These are phyloP conservation scores for Mangifera indica DNA, from an alignment of 345 rosid species.

Conservation along the genomic window DNA sequence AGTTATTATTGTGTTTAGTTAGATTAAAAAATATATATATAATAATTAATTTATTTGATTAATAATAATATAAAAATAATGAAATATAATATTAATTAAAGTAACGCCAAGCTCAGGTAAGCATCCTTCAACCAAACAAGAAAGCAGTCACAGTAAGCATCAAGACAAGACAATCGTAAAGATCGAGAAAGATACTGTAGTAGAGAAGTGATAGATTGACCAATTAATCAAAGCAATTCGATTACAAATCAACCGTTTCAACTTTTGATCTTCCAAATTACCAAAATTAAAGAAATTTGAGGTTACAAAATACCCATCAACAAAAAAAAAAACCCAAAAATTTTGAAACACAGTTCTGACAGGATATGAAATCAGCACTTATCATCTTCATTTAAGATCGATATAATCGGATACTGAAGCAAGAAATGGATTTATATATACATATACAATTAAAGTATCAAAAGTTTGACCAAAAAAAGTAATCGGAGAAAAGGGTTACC, in stretches of 20 bases:
- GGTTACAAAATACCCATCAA: neutral
- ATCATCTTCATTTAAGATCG: neutral
- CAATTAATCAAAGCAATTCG: neutral
- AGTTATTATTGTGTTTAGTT: too few relatives aligned
- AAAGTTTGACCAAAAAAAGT: neutral
- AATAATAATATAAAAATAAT: neutral
- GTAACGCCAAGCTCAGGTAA: neutral
- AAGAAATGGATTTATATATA: neutral
- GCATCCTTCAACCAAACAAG: neutral
- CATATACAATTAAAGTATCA: neutral
- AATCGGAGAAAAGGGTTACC: neutral
- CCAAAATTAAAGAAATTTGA: neutral
- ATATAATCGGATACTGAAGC: neutral
- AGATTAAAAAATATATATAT: too few relatives aligned
- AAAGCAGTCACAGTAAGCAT: conserved; percentile 4
- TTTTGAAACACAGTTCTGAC: neutral
- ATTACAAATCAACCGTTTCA: neutral
- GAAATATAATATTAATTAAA: neutral
- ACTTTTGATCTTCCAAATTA: neutral
- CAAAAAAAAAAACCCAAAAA: neutral
- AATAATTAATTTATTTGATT: too few relatives aligned
- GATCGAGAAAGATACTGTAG: neutral
- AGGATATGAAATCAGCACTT: neutral
- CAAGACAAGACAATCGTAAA: conserved; percentile 2
- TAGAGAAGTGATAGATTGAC: neutral